Evolutionary conservation across 2,329 filamentous ascomycete genomes (phyloP).

Genomic region (Diaporthe vaccinii): DNA sequence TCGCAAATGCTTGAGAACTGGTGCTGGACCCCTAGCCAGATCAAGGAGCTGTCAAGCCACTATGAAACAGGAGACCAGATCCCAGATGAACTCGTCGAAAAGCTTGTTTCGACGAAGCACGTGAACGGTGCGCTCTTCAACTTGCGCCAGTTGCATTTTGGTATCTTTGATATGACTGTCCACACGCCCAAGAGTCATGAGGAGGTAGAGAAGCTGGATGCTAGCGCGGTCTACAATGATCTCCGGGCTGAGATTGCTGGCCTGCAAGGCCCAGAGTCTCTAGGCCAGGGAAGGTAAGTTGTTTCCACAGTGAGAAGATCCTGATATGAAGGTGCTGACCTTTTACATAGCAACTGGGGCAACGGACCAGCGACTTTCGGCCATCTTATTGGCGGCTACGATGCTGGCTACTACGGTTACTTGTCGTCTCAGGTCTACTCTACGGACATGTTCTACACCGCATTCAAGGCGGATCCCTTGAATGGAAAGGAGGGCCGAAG

Average conservation of each 20-base stretch:
- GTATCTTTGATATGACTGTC: slow-evolving; percentile 86
- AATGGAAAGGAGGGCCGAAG: slow-evolving; percentile 78
- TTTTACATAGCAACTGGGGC: slow-evolving; percentile 71
- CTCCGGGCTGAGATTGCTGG: slow-evolving; percentile 79
- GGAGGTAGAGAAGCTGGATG: slow-evolving; percentile 75
- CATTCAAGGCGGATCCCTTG: slow-evolving; percentile 86
- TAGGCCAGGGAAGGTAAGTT: slow-evolving; percentile 68
- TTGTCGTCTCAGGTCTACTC: slow-evolving; percentile 84
- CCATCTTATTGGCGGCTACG: slow-evolving; percentile 86
- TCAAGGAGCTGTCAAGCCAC: slow-evolving; percentile 78
- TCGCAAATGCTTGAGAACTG: slow-evolving; percentile 83
- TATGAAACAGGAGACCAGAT: slow-evolving; percentile 79
- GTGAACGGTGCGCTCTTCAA: slow-evolving; percentile 86
- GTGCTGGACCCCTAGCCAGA: slow-evolving; percentile 77
- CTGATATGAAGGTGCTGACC: slow-evolving; percentile 46
- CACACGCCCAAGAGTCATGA: slow-evolving; percentile 79
- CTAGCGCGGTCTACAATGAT: slow-evolving; percentile 78
- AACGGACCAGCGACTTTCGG: slow-evolving; percentile 85
- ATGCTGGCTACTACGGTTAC: slow-evolving; percentile 86
- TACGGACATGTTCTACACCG: slow-evolving; percentile 86
- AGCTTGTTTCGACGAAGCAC: slow-evolving; percentile 82
- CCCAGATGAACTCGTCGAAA: slow-evolving; percentile 80
- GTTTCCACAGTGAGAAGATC: slow-evolving; percentile 16
- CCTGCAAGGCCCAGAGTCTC: slow-evolving; percentile 79
- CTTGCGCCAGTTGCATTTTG: slow-evolving; percentile 83